A percentile compares a stretch with the other conserved stretches of the same genome.
phyloP scores from a whole-genome alignment of 2,329 filamentous ascomycete genomes.

The Fusarium poae region DNA sequence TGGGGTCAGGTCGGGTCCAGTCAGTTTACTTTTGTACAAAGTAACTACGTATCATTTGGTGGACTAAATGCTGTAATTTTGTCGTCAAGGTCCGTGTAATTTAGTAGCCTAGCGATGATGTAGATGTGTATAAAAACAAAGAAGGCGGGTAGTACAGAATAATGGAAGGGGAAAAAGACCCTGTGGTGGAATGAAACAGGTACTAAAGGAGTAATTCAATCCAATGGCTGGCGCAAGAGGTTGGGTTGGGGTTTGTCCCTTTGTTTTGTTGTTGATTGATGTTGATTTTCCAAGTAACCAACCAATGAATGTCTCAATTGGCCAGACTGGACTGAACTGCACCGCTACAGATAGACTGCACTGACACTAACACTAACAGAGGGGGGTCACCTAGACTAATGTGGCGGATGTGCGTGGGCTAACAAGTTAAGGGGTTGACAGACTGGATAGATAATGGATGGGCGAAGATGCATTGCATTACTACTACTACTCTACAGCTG shows the following conservation, averaged over 20 bases:
- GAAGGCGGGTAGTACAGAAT: neutral
- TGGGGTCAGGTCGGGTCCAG: slow-evolving; percentile 41
- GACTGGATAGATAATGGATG: neutral
- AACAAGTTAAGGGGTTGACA: slow-evolving; percentile 26
- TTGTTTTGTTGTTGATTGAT: slow-evolving; percentile 43
- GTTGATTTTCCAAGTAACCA: slow-evolving; percentile 23
- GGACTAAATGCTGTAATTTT: slow-evolving; percentile 8
- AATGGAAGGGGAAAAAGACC: slow-evolving; percentile 11
- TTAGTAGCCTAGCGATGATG: neutral
- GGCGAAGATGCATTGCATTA: neutral
- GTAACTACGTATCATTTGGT: neutral
- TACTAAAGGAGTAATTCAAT: slow-evolving; percentile 7
- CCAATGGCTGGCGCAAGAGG: slow-evolving; percentile 25
- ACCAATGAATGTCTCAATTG: slow-evolving; percentile 23
- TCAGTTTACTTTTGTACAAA: slow-evolving; percentile 7
- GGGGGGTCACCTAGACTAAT: slow-evolving; percentile 4
- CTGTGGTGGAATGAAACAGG: slow-evolving; percentile 39
- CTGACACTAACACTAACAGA: slow-evolving; percentile 23
- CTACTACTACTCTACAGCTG: slow-evolving; percentile 21
- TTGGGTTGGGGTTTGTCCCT: slow-evolving; percentile 30
- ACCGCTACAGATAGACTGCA: neutral
- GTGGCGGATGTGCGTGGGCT: slow-evolving; percentile 20
- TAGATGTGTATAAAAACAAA: slow-evolving; percentile 1
- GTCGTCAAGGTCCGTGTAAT: slow-evolving; percentile 5
- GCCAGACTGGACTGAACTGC: neutral